Conservation (phyloP, 805 yeast species). For the Suhomyces sp. region DNA sequence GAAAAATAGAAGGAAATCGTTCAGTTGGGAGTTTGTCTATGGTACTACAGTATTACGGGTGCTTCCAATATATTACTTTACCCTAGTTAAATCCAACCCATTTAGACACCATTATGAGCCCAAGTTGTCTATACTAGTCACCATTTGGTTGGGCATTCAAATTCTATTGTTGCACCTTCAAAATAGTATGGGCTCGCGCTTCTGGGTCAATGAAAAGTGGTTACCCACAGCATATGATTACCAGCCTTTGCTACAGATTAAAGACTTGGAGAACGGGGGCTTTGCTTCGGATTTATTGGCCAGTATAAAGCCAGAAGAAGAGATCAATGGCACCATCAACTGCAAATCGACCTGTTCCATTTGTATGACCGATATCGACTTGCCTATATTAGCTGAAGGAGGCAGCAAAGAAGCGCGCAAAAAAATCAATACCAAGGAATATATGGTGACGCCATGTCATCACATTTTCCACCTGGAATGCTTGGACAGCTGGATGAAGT, state of each 20-base stretch:
- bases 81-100: slow-evolving; percentile 52
- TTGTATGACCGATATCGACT: slow-evolving; percentile 77
- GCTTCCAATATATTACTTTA: slow-evolving; percentile 63
- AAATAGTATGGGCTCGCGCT: slow-evolving; percentile 70
- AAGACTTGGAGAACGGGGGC: slow-evolving; percentile 58
- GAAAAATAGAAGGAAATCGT: slow-evolving; percentile 61
- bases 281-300: slow-evolving; percentile 52
- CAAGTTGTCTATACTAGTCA: slow-evolving; percentile 43
- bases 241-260: slow-evolving; percentile 60
- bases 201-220: slow-evolving; percentile 71
- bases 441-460: slow-evolving; percentile 87
- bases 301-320: slow-evolving; percentile 24
- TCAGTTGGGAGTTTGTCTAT: slow-evolving; percentile 72
- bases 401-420: slow-evolving; percentile 12
- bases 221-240: slow-evolving; percentile 84
- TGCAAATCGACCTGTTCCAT: slow-evolving; percentile 78
- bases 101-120: slow-evolving; percentile 68
- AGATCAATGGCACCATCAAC: slow-evolving; percentile 24
- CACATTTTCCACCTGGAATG: slow-evolving; percentile 91
- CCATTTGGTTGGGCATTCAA: slow-evolving; percentile 61
- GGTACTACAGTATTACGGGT: slow-evolving; percentile 64
- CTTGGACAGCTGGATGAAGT: slow-evolving; percentile 89
- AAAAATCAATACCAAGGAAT: slow-evolving; percentile 23
- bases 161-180: slow-evolving; percentile 58
- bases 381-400: slow-evolving; percentile 39